Evolutionary conservation across 495 filamentous ascomycete genomes (phyloP), one percentile per base, ranked within the genome.

Genomic region (Parathielavia appendiculata): DNA sequence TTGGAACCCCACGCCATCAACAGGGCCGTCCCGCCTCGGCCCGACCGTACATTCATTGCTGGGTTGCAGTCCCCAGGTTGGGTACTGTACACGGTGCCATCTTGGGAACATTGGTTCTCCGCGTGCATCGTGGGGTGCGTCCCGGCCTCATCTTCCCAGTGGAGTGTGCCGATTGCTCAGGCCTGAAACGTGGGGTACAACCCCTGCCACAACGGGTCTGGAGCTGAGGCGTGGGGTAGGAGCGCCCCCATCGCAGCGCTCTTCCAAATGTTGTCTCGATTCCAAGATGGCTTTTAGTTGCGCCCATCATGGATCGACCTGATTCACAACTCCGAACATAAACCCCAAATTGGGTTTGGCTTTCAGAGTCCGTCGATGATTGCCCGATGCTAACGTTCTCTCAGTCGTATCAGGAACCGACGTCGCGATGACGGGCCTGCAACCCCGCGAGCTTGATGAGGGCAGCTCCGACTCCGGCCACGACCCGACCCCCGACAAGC

Each of bases 401-500:
- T 9, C 13, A 12, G 23, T 47, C 1, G 16, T 38, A 14, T 20
- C 49, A 54, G 56, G 58, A 22, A 13, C 49, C 1, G 26, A 52
- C 45, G 12, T 53, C 14, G 48, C 56, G 11, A 70, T 70, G 69
- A 52, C 61, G 11, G 43, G 81, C 83, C 13, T 64, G n/a, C 66
- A 63, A 35, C 36, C 60, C 45, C 66, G 51, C 61, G 71, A 66
- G 54, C 63, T 70, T 39, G 70, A 70, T 62, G 75, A 75, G 58
- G 64, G 70, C 53, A 66, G 72, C 45, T 64, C 71, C 50, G 71
- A 76, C 46, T 50, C 64, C 49, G 70, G 63, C 1, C 86, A 87
- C 13, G 75, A 79, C 23, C 73, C 64, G 47, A 70, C 64, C 1
- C 86, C 88, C 13, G 75, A 79, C 23, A 73, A 89, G 13, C 67